Conservation (phyloP, 129 eudicot genomes). For the Calendula officinalis region DNA sequence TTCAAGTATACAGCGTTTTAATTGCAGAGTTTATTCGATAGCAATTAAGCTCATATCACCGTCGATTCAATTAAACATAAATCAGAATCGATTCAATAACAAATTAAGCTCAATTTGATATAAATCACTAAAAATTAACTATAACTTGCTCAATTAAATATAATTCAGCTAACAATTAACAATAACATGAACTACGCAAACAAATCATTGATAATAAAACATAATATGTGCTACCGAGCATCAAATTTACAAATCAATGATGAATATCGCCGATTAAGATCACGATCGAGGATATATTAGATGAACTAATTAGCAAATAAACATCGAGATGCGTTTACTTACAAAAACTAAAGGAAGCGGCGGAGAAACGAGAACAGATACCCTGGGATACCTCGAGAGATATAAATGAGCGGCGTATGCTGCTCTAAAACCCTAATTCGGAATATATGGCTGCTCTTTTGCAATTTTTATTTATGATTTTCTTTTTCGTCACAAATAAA, state of each 20-base stretch:
- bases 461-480: not conserved
- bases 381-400: not conserved
- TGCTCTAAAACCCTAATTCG: not conserved
- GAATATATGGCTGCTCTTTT: not conserved
- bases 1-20: too few species aligned
- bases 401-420: conserved; percentile 10
- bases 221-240: not conserved
- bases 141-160: not conserved
- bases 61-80: not conserved
- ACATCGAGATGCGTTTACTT: not conserved
- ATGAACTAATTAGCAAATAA: not conserved
- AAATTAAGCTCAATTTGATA: not conserved
- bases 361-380: not conserved
- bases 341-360: not conserved
- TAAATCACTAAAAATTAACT: not conserved
- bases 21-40: not conserved
- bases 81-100: conserved; percentile 11
- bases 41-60: not conserved
- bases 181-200: conserved; percentile 1
- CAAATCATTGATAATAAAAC: not conserved
- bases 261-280: not conserved
- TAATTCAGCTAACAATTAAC: too few species aligned
- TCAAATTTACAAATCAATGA: not conserved
- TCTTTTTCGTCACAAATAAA: not conserved
- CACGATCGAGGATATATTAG: not conserved